Conservation (phyloP, 345 rosid species). For the Firmiana major region DNA sequence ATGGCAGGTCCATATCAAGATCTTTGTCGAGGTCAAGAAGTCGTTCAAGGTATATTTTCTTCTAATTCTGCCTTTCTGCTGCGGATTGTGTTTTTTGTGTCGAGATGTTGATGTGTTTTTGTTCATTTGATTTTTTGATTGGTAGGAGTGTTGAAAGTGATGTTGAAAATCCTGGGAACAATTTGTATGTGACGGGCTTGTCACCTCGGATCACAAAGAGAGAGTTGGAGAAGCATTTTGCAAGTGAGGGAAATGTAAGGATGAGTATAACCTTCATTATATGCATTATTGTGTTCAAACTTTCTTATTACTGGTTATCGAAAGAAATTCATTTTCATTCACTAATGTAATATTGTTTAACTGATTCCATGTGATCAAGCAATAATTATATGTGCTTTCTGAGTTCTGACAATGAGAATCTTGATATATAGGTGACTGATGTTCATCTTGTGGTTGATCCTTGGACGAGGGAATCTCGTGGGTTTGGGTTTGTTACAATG, state of each 20-base stretch:
- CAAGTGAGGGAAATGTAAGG: conserved; percentile 66
- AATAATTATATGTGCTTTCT: not conserved
- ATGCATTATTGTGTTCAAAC: not conserved
- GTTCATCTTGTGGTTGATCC: conserved; percentile 93
- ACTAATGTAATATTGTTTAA: not conserved
- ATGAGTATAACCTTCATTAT: not conserved
- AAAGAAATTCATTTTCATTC: too few species aligned
- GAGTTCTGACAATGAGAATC: not conserved
- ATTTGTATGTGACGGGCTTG: conserved; percentile 91
- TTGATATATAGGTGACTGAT: conserved; percentile 59
- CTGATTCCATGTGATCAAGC: not conserved
- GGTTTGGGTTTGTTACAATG: conserved; percentile 95
- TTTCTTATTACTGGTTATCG: too few species aligned
- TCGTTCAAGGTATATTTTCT: conserved; percentile 48
- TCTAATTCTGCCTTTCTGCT: not conserved
- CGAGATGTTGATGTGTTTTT: not conserved
- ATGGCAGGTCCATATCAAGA: conserved; percentile 51
- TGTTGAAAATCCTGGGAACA: conserved; percentile 87
- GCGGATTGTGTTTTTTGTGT: not conserved
- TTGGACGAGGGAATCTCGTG: conserved; percentile 91
- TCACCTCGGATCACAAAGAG: conserved; percentile 70
- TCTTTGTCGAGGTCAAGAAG: conserved; percentile 56
- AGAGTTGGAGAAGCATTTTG: conserved; percentile 74
- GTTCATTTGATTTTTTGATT: conserved; percentile 2
- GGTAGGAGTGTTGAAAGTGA: conserved; percentile 54